These are phyloP conservation scores for Chenopodium album DNA, from an alignment of 148 eudicot genomes.

Conservation along the genomic window DNA sequence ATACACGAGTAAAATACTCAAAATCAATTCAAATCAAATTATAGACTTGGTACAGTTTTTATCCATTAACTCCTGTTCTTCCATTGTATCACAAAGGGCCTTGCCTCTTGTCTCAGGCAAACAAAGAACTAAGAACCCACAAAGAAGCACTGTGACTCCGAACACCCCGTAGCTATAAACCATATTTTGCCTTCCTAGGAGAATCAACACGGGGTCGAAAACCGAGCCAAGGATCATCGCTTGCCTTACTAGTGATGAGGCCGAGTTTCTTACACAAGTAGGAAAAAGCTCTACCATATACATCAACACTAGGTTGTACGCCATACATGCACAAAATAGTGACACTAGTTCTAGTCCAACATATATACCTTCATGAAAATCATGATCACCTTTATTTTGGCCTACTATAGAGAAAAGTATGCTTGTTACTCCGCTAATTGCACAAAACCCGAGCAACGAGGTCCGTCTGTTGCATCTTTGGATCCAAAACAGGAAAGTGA, in stretches of 20 bases:
- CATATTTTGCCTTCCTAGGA: constrained; percentile 3
- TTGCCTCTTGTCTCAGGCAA: constrained; percentile 37
- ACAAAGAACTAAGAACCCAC: constrained; percentile 32
- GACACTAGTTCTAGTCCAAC: constrained; percentile 23
- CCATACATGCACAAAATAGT: constrained; percentile 25
- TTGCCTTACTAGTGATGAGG: constrained; percentile 26
- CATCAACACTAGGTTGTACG: constrained; percentile 27
- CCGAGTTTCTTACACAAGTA: constrained; percentile 30
- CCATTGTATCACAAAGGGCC: constrained; percentile 39
- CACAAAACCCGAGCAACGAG: constrained; percentile 28
- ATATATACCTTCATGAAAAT: background rate
- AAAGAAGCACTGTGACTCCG: constrained; percentile 25
- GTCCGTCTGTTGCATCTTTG: constrained; percentile 22
- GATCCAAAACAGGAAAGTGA: constrained; percentile 26
- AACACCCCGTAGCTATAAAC: constrained; percentile 26
- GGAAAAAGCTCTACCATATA: constrained; percentile 34
- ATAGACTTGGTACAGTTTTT: background rate
- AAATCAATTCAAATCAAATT: too few species aligned
- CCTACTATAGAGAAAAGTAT: constrained; percentile 18
- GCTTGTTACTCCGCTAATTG: constrained; percentile 28
- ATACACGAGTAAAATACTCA: too few species aligned
- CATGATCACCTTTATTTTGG: background rate
- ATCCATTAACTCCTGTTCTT: constrained; percentile 35
- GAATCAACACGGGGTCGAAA: constrained; percentile 26
- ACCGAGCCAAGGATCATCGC: constrained; percentile 32